Evolutionary conservation across 139 green algal genomes (phyloP), one percentile per base, ranked within the genome.

Genomic region (Micromonas pusilla): DNA sequence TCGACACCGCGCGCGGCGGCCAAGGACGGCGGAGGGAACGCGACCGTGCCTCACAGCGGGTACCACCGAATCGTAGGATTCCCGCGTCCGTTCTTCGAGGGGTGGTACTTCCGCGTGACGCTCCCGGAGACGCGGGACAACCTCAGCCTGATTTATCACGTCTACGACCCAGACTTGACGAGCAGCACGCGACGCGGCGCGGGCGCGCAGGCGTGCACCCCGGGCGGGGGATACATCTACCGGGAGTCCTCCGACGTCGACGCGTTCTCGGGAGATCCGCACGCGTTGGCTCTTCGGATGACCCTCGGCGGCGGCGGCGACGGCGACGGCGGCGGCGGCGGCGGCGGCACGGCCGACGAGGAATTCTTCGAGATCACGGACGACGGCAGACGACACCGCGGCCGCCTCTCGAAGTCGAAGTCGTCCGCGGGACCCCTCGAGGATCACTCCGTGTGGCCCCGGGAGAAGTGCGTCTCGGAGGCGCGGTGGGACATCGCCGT

Each of bases 21-120:
- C n/a, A n/a, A n/a, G n/a, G n/a, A n/a, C n/a, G n/a, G n/a, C n/a
- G n/a, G n/a, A n/a, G n/a, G n/a, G n/a, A 57, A 57, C 45, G 16
- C 45, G 65, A 72, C 23, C 3, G 86, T 85, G 1, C 91, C 91
- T 0, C 91, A 95, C 82, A 90, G 83, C 23, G 90, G 92, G 0
- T 97, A 96, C 74, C 93, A 97, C 70, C 96, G 83, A 28, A 38
- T 33, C 13, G 89, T 94, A 72, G 88, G 87, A 52, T 74, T 31
- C 1, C 66, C 66, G 1, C 26, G 88, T 19, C 73, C 89, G 0
- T 97, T 97, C 83, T 97, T 97, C 79, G 94, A 99, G 79, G 94
- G 94, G 1, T 99, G 94, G 94, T 98, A 98, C 82, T 97, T 91
- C 74, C 38, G 64, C 78, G 87, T 98, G 0, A 90, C 87, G 2